phyloP scores from a whole-genome alignment of 2,329 filamentous ascomycete genomes.

The Botrytis sinoallii region DNA sequence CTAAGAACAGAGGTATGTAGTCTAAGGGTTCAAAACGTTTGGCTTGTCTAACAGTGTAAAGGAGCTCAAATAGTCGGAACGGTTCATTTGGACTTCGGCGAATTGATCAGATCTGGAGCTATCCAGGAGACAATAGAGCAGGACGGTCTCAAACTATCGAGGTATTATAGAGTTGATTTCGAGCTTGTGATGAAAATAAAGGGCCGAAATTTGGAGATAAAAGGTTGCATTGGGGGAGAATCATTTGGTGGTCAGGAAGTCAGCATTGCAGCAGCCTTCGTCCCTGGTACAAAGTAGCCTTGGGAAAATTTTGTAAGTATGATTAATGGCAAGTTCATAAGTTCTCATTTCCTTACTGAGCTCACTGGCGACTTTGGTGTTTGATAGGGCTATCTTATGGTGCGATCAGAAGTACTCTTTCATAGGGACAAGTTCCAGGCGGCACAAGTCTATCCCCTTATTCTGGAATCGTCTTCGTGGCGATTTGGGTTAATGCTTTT shows the following conservation, averaged over 20 bases:
- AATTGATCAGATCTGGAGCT: neutral
- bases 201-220: neutral
- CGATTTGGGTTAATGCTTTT: neutral
- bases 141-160: neutral
- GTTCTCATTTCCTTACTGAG: neutral
- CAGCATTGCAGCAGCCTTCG: conserved; percentile 8
- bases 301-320: too few relatives aligned
- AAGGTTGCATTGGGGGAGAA: neutral
- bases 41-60: neutral
- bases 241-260: neutral
- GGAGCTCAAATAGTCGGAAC: conserved; percentile 1
- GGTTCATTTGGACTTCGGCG: neutral
- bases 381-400: neutral
- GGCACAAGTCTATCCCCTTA: neutral
- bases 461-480: neutral
- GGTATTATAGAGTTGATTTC: neutral
- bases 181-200: conserved; percentile 5
- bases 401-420: neutral
- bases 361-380: neutral
- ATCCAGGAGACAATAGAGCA: neutral
- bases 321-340: neutral
- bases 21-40: neutral
- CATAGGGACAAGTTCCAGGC: neutral
- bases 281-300: neutral
- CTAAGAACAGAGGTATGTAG: conserved; percentile 8